These are phyloP conservation scores for Carallia brachiata DNA, from an alignment of 345 rosid species.

Conservation along the genomic window DNA sequence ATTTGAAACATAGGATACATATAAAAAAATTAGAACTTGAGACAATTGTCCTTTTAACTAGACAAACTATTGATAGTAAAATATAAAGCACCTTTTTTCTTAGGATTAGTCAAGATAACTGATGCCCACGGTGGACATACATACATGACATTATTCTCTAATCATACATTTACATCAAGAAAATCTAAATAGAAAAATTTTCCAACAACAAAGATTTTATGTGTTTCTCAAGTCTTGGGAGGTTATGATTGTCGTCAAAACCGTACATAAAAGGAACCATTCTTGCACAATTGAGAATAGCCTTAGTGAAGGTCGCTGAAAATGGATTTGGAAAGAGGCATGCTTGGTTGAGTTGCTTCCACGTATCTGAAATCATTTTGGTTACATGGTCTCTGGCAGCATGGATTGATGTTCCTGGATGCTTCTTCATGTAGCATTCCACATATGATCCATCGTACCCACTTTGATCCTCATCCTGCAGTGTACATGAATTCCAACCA, in stretches of 20 bases:
- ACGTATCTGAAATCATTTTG: slow-evolving; percentile 40
- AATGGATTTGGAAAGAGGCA: slow-evolving; percentile 37
- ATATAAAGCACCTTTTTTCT: too few species aligned
- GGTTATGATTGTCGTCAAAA: slow-evolving; percentile 37
- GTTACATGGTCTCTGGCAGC: slow-evolving; percentile 30
- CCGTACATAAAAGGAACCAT: slow-evolving; percentile 50
- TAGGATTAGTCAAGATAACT: too few species aligned
- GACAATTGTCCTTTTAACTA: too few species aligned
- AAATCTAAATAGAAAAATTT: too few species aligned
- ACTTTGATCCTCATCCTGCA: slow-evolving; percentile 43
- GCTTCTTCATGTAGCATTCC: slow-evolving; percentile 43
- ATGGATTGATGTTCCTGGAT: slow-evolving; percentile 21
- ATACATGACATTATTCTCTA: too few species aligned
- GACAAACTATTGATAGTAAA: too few species aligned
- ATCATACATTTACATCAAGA: too few species aligned
- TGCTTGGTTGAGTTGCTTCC: slow-evolving; percentile 49
- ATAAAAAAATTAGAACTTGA: too few species aligned
- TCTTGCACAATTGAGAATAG: slow-evolving; percentile 46
- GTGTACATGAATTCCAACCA: too few species aligned
- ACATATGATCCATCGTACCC: slow-evolving; percentile 47
- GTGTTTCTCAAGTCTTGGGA: slow-evolving; percentile 32
- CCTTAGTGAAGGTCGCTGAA: slow-evolving; percentile 33
- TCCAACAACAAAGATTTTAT: slow-evolving; percentile 14
- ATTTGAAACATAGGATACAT: too few species aligned
- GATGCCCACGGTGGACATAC: too few species aligned